phyloP scores from a whole-genome alignment of 306 rosid species.

The Casuarina equisetifolia region DNA sequence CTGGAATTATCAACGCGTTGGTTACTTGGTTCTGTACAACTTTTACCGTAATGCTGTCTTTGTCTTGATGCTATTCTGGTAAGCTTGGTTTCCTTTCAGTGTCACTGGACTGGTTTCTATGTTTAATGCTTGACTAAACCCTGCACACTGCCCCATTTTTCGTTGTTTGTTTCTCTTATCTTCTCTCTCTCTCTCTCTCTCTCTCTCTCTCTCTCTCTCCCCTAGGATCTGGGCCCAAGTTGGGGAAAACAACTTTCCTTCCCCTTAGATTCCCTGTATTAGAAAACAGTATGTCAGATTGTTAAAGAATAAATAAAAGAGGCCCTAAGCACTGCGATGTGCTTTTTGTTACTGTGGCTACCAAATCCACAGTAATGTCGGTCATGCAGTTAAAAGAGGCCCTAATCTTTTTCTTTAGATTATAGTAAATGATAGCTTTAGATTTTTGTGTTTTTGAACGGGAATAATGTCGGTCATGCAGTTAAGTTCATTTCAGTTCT shows the following conservation, averaged over 20 bases:
- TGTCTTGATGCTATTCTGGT: conserved; percentile 96
- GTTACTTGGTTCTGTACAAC: conserved; percentile 88
- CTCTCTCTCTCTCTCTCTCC: not conserved
- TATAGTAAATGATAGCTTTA: not conserved
- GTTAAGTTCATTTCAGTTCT: not conserved
- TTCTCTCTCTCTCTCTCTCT: not conserved
- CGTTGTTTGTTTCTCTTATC: not conserved
- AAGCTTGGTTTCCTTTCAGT: conserved; percentile 27
- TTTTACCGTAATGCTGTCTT: conserved; percentile 99
- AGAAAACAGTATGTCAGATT: not conserved
- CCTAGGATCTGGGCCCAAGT: not conserved
- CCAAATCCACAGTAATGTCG: not conserved
- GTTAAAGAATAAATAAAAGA: not conserved
- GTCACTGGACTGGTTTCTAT: not conserved
- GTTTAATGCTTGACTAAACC: not conserved
- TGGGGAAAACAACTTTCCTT: not conserved
- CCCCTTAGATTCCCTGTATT: not conserved
- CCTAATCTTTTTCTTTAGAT: not conserved
- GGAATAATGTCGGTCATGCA: not conserved
- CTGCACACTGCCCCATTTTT: not conserved
- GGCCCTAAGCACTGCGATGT: not conserved
- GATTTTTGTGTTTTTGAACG: not conserved
- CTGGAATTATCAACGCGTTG: conserved; percentile 98
- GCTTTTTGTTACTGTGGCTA: not conserved
- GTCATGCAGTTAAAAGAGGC: no score